Conservation (phyloP, 176 grass and related monocot species). For the Triticum timopheevii region DNA sequence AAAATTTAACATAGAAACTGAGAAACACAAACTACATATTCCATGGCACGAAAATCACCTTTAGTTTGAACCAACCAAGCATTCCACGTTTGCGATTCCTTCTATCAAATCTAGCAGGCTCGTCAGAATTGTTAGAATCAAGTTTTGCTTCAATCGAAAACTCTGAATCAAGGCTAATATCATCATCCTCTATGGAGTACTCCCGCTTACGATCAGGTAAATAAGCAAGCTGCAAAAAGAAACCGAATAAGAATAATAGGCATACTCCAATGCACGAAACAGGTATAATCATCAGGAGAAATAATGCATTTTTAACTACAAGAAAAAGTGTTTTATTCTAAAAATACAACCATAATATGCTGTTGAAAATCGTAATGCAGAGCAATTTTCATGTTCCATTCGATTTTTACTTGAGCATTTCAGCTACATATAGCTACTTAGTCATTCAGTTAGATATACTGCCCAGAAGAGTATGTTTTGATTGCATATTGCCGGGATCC, state of each 20-base stretch:
- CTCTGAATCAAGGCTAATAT: constrained; percentile 81
- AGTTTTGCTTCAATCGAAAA: constrained; percentile 75
- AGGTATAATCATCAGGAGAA: constrained; percentile 12
- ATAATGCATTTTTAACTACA: background rate
- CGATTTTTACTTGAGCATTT: background rate
- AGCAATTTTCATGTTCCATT: constrained; percentile 1
- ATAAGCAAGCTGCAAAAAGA: constrained; percentile 82
- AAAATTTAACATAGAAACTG: constrained; percentile 1
- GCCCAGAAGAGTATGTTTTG: background rate
- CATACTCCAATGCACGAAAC: background rate
- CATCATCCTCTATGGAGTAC: constrained; percentile 68
- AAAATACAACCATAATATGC: background rate
- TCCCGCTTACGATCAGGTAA: constrained; percentile 91
- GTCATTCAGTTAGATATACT: background rate
- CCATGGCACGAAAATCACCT: constrained; percentile 44
- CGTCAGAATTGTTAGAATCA: constrained; percentile 57
- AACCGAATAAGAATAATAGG: constrained; percentile 30
- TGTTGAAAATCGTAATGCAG: background rate
- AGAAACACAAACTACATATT: constrained; percentile 2
- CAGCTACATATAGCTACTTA: constrained; percentile 7
- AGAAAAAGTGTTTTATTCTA: constrained; percentile 4
- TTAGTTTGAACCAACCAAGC: constrained; percentile 97
- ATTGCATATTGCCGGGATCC: background rate
- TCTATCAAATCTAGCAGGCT: constrained; percentile 65
- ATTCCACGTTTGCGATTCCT: constrained; percentile 88